A percentile compares a stretch with the other conserved stretches of the same genome.
phyloP scores from a whole-genome alignment of 305 asterid genomes.

The Solanum hybrid region DNA sequence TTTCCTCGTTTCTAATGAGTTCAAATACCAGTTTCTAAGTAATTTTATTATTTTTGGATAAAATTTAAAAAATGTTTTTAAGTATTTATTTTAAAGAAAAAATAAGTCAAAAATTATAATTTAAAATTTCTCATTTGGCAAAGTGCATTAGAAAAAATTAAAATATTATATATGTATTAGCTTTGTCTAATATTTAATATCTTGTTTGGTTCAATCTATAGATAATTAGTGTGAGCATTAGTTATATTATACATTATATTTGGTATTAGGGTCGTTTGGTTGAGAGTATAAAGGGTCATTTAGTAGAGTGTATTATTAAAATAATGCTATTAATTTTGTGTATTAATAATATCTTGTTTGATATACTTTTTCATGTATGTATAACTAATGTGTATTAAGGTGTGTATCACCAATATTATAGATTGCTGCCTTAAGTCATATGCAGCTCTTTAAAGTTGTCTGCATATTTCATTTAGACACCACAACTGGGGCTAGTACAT shows the following conservation, averaged over 20 bases:
- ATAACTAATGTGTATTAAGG: neutral
- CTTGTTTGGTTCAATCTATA: neutral
- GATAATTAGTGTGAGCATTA: too few relatives aligned
- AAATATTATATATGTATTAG: neutral
- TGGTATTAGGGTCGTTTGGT: neutral
- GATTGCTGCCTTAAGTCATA: neutral
- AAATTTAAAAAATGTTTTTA: too few relatives aligned
- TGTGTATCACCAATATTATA: neutral
- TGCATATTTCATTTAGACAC: neutral
- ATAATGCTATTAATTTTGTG: neutral
- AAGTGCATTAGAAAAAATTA: neutral
- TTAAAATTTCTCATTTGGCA: neutral
- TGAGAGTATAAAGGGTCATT: neutral
- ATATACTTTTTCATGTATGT: too few relatives aligned
- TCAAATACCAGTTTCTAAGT: too few relatives aligned
- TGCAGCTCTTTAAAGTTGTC: neutral
- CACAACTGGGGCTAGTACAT: neutral
- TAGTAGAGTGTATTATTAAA: neutral
- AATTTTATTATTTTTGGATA: too few relatives aligned
- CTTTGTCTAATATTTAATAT: too few relatives aligned
- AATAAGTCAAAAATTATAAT: neutral
- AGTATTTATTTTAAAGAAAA: too few relatives aligned
- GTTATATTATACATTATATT: neutral
- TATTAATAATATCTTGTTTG: neutral
- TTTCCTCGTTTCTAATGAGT: too few relatives aligned